These are phyloP conservation scores for Heterobasidion annosum DNA, from an alignment of 1,284 basidiomycete species.

Conservation along the genomic window DNA sequence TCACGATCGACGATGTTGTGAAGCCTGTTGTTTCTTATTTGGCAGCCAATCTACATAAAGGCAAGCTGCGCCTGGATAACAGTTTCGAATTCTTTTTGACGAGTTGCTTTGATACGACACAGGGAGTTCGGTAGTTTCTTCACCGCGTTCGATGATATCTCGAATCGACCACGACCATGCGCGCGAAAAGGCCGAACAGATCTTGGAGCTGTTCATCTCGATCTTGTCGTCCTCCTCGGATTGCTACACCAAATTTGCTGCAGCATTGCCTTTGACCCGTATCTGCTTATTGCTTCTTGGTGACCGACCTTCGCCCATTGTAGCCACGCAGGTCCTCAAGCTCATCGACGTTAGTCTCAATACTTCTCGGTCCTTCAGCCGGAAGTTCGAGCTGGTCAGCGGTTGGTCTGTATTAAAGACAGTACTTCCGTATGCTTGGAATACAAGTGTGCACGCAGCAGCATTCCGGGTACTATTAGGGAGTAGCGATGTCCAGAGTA, in stretches of 20 bases:
- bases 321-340: conserved; percentile 51
- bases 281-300: conserved; percentile 69
- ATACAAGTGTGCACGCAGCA: conserved; percentile 49
- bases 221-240: conserved; percentile 39
- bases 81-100: neutral
- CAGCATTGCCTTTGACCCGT: conserved; percentile 63
- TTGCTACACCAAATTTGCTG: conserved; percentile 53
- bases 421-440: conserved; percentile 61
- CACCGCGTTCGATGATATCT: conserved; percentile 49
- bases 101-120: conserved; percentile 1
- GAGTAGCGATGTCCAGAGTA: conserved; percentile 7
- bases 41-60: conserved; percentile 73
- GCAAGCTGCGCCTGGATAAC: conserved; percentile 26
- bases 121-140: conserved; percentile 25
- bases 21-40: conserved; percentile 83
- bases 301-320: conserved; percentile 48
- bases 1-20: conserved; percentile 64
- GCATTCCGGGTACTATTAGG: conserved; percentile 58
- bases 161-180: conserved; percentile 37
- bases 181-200: conserved; percentile 51
- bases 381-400: conserved; percentile 68
- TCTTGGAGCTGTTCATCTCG: conserved; percentile 50
- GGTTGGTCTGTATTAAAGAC: conserved; percentile 66
- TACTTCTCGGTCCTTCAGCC: conserved; percentile 47
- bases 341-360: conserved; percentile 48